Base-by-base conservation (phyloP, 805 yeast genomes). In the Candida krabiensis region DNA sequence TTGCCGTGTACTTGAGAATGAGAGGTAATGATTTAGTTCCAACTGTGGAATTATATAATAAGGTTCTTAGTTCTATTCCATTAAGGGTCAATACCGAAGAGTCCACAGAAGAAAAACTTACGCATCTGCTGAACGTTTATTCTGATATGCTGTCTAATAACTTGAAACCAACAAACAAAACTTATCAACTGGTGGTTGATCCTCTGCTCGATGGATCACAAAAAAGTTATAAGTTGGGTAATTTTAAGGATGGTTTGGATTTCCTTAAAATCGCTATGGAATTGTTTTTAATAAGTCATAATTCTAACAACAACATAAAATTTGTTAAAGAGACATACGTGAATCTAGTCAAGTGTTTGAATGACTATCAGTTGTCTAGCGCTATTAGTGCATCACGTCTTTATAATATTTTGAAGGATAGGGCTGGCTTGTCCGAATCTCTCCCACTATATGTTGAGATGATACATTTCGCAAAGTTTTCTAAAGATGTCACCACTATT, bases 71-170 rank as follows among this genome's bases (percentile, higher is more conserved):
- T 15, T 79, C 89, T 1, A 69, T 84, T 9, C 59, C 72, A 11
- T 43, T 58, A 29, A 70, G 93, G 57, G 51, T 66, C 3, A 60
- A 77, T 26, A 70, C 72, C 38, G 75, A 74, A 39, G 73, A 70
- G 44, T 67, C 79, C 18, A 60, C 76, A 5, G 88, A 84, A 55
- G 73, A 71, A 31, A 75, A 73, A 53, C 66, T 84, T 55, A 82
- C 86, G 2, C 76, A 73, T 37, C 56, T 84, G 41, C 62, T 84
- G 46, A 80, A 78, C 15, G 79, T 82, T 24, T 84, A 84, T 54
- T 85, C 84, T 35, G 89, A 82, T 50, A 63, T 83, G 55, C 66
- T 84, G 26, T 53, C 73, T 17, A 67, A 70, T 46, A 69, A 66
- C 43, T 43, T 77, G 27, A 80, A 76, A 53, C 93, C 93, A 13